Conservation (phyloP, 805 yeast species). For the Saccharomycopsis sp. region DNA sequence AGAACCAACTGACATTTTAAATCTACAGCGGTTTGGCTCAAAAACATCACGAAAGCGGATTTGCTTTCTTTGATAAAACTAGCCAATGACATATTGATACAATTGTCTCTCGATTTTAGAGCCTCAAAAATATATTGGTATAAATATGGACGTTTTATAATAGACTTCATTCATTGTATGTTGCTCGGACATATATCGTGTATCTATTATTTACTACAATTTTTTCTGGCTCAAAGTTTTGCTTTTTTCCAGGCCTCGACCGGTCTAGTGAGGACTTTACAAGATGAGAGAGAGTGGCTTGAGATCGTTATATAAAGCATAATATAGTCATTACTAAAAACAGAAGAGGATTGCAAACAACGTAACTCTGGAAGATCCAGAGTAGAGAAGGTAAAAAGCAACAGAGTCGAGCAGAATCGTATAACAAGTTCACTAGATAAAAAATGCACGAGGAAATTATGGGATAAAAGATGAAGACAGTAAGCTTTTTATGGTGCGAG, state of each 20-base stretch:
- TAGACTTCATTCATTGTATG: no score
- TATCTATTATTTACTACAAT: no score
- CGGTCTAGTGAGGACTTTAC: no score
- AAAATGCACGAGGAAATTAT: no score
- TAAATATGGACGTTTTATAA: no score
- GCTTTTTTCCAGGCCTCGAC: no score
- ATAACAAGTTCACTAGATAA: no score
- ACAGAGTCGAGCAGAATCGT: no score
- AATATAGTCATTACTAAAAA: neutral
- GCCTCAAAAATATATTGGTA: no score
- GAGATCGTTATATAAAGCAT: neutral
- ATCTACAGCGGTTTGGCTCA: neutral
- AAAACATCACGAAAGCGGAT: neutral
- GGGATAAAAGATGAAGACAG: no score
- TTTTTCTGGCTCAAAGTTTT: no score
- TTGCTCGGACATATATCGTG: no score
- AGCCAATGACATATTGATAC: neutral
- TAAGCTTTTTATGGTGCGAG: neutral
- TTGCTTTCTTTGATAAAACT: neutral
- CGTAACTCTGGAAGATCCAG: neutral
- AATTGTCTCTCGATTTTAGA: neutral
- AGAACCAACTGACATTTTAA: conserved; percentile 10
- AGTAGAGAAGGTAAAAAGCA: neutral
- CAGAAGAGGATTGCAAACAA: neutral
- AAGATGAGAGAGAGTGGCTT: neutral